Evolutionary conservation across 768 basidiomycete genomes (phyloP), one percentile per base, ranked within the genome.

Genomic region (Psilocybe tampanensis): DNA sequence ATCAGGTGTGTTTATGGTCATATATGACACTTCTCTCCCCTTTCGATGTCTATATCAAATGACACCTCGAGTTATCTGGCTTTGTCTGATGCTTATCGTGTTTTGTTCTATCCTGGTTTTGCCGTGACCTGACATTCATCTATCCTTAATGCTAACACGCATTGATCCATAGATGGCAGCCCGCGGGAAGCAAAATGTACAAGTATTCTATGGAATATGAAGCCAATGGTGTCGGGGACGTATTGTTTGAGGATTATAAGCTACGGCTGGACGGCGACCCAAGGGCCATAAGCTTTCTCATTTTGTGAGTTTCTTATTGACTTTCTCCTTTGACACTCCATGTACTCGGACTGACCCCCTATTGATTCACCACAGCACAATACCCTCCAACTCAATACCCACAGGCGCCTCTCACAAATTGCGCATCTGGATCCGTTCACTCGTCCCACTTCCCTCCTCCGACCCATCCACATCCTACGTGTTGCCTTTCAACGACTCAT

Each of bases 181-280:
- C 66, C 34, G 54, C 82, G 19, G 72, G 73, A 36, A 76, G 75
- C 1, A 74, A 72, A 11, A 44, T 80, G 29, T 88, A 84, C 58
- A 75, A 74, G 36, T 81, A 86, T 59, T 80, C 83, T 5, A 66
- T 89, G 61, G 86, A 86, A 18, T 89, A 89, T 61, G 86, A 86
- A 50, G 83, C 85, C 3, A 80, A 79, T 47, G 87, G 88, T 0
- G 82, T 84, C 0, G 86, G 86, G 12, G 76, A 70, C 33, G 72
- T 71, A 19, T 67, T 88, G 11, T 78, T 89, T 54, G 80, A 83
- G 15, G 77, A 86, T 56, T 70, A 80, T 58, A 71, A 70, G n/a
- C 66, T 89, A 42, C 72, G 74, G 19, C 67, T 88, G 21, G 82
- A 84, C 44, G 81, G 79, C 36, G 81, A 86, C 47, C 84, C 85